Conservation (phyloP, 805 yeast species). For the Torulaspora quercuum region DNA sequence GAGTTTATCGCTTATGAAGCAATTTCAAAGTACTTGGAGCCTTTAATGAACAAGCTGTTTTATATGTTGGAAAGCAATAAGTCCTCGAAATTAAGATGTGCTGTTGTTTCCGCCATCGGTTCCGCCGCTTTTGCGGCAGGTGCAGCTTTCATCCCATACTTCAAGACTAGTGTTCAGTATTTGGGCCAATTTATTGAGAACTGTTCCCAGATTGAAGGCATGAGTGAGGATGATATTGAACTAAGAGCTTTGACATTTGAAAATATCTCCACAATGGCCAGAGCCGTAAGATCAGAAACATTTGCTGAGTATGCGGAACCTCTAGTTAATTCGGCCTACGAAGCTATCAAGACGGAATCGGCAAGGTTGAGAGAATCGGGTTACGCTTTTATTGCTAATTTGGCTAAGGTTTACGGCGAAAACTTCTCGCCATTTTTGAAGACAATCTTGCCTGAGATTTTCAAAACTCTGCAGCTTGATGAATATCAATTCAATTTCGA, state of each 20-base stretch:
- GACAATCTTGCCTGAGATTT: constrained; percentile 77
- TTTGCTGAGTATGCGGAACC: constrained; percentile 86
- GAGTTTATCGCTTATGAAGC: constrained; percentile 90
- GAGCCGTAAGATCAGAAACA: constrained; percentile 91
- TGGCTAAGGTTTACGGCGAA: constrained; percentile 92
- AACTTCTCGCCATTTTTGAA: constrained; percentile 85
- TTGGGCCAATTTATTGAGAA: constrained; percentile 78
- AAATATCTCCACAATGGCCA: constrained; percentile 89
- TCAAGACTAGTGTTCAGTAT: constrained; percentile 71
- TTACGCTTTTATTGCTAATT: constrained; percentile 84
- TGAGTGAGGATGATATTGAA: constrained; percentile 86
- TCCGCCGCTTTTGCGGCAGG: constrained; percentile 97
- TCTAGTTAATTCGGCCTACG: constrained; percentile 81
- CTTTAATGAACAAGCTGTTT: constrained; percentile 85
- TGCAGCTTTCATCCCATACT: constrained; percentile 79
- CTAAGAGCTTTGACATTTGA: constrained; percentile 90
- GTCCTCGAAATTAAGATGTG: constrained; percentile 66
- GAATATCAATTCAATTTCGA: constrained; percentile 70
- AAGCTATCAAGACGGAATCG: constrained; percentile 69
- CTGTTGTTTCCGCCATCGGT: constrained; percentile 92
- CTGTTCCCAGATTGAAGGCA: constrained; percentile 64
- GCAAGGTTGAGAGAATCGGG: constrained; percentile 92
- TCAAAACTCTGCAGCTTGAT: constrained; percentile 78
- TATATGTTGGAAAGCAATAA: constrained; percentile 74
- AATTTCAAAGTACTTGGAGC: constrained; percentile 74